phyloP scores from a whole-genome alignment of 2,329 filamentous ascomycete genomes.

The Hymenoscyphus occultus region DNA sequence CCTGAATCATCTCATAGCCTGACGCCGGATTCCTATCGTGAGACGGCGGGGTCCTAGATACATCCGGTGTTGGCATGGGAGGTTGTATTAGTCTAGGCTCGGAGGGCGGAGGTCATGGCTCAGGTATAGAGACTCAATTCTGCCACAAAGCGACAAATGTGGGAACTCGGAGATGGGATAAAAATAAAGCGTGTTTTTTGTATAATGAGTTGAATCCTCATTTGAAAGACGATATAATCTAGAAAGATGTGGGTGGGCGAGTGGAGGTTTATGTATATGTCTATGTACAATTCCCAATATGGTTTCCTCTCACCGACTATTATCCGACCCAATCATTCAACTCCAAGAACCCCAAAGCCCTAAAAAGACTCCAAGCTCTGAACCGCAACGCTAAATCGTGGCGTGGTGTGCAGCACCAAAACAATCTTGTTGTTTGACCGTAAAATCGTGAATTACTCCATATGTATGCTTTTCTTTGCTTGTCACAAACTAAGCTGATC shows the following conservation, averaged over 20 bases:
- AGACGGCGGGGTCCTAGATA: no score
- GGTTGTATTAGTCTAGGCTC: no score
- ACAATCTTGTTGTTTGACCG: neutral
- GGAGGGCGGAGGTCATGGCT: no score
- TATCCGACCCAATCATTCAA: neutral
- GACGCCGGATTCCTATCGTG: no score
- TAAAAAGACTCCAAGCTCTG: neutral
- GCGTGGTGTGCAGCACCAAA: neutral
- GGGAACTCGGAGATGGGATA: no score
- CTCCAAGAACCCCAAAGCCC: neutral
- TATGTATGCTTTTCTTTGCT: neutral
- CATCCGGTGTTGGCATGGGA: no score
- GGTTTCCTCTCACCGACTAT: neutral
- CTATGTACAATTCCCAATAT: neutral
- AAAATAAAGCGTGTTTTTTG: no score
- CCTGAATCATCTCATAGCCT: no score
- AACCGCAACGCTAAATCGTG: neutral
- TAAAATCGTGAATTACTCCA: neutral
- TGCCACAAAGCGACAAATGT: no score
- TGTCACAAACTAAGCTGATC: constrained; percentile 70
- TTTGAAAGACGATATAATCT: no score
- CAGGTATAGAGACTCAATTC: no score
- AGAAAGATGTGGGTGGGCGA: neutral
- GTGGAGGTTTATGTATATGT: neutral
- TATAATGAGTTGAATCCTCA: no score